Conservation (phyloP, 208 protist species). For the Wallacemonas sp. region DNA sequence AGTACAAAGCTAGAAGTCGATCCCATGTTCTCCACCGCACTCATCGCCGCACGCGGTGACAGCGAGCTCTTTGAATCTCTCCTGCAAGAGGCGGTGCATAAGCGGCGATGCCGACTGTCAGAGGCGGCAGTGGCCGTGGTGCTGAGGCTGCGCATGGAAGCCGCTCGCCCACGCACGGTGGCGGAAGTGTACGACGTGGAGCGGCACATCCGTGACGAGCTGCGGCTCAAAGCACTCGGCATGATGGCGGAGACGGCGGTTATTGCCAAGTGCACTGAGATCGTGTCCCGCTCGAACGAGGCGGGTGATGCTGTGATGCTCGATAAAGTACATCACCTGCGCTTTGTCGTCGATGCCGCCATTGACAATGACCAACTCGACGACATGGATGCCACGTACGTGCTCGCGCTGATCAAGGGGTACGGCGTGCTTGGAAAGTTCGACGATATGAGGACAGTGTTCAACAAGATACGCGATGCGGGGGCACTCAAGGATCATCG, state of each 20-base stretch:
- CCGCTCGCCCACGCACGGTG: constrained; percentile 14
- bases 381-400: constrained; percentile 63
- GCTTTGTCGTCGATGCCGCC: constrained; percentile 55
- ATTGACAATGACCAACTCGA: constrained; percentile 61
- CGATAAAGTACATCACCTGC: constrained; percentile 71
- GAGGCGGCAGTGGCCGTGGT: constrained; percentile 61
- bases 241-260: constrained; percentile 73
- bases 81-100: constrained; percentile 28
- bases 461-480: constrained; percentile 49
- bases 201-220: constrained; percentile 35
- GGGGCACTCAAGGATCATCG: constrained; percentile 64
- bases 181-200: constrained; percentile 72
- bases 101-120: constrained; percentile 29
- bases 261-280: constrained; percentile 75
- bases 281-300: constrained; percentile 52
- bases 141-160: constrained; percentile 30
- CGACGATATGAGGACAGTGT: constrained; percentile 76
- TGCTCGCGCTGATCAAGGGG: constrained; percentile 75
- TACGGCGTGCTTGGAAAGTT: constrained; percentile 79
- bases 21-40: constrained; percentile 49
- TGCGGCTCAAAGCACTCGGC: constrained; percentile 48
- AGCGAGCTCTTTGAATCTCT: constrained; percentile 29
- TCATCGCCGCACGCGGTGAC: constrained; percentile 52
- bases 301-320: constrained; percentile 77
- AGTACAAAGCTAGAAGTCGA: constrained; percentile 30